These are phyloP conservation scores for Agrocybe chaxingu DNA, from an alignment of 768 basidiomycete species.

Conservation along the genomic window DNA sequence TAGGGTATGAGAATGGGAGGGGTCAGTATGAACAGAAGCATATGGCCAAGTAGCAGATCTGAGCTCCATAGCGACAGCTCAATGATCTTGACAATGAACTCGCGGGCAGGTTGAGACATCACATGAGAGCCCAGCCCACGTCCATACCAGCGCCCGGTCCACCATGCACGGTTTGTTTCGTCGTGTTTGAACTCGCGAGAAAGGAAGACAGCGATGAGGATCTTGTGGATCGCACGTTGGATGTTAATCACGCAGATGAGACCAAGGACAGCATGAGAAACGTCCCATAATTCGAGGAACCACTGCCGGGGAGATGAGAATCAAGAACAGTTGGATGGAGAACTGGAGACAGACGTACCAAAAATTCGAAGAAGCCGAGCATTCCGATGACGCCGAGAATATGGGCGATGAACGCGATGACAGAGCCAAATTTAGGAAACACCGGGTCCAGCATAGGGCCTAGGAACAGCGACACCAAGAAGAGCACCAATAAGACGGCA, in stretches of 20 bases:
- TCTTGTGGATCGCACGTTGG: slow-evolving; percentile 90
- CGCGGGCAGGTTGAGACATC: slow-evolving; percentile 97
- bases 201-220: slow-evolving; percentile 89
- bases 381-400: slow-evolving; percentile 78
- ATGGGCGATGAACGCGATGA: slow-evolving; percentile 91
- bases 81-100: slow-evolving; percentile 97
- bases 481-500: slow-evolving; percentile 79
- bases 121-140: slow-evolving; percentile 87
- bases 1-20: slow-evolving; percentile 88
- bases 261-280: slow-evolving; percentile 90
- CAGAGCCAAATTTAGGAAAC: slow-evolving; percentile 87
- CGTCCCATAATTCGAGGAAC: slow-evolving; percentile 92
- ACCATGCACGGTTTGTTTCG: slow-evolving; percentile 98
- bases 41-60: slow-evolving; percentile 84
- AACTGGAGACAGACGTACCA: slow-evolving; percentile 51
- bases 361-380: slow-evolving; percentile 94
- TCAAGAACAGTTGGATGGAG: slow-evolving; percentile 11
- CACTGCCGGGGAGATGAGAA: slow-evolving; percentile 48
- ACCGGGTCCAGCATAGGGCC: slow-evolving; percentile 85
- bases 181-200: slow-evolving; percentile 99
- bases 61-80: slow-evolving; percentile 95
- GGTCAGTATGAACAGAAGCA: slow-evolving; percentile 88
- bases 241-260: slow-evolving; percentile 89
- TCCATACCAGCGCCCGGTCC: slow-evolving; percentile 98
- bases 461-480: slow-evolving; percentile 88